Conservation (phyloP, 441 rosid species). For the Adansonia rubrostipa region DNA sequence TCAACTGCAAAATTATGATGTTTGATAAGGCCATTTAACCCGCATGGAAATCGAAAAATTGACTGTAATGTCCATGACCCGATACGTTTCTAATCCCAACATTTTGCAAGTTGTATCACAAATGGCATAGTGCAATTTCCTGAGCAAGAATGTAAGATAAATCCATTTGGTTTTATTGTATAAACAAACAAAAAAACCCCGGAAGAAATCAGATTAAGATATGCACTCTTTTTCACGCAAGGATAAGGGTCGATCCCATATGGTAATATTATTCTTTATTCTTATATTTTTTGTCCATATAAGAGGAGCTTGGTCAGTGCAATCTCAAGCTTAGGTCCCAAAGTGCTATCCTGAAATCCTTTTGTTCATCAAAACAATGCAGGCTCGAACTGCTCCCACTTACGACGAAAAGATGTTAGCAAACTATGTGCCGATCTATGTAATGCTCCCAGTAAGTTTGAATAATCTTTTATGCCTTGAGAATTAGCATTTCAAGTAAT, state of each 20-base stretch:
- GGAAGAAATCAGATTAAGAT: conserved; percentile 2
- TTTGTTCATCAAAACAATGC: conserved; percentile 36
- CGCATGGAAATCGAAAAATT: background rate
- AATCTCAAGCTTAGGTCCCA: background rate
- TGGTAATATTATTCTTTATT: background rate
- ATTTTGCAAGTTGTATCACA: background rate
- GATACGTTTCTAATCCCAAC: background rate
- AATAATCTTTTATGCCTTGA: background rate
- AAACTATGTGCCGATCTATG: conserved; percentile 74
- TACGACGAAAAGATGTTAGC: conserved; percentile 49
- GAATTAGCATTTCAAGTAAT: background rate
- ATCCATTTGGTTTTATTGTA: conserved; percentile 14
- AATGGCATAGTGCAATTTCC: background rate
- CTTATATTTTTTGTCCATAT: conserved; percentile 21
- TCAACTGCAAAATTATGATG: background rate
- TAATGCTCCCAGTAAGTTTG: conserved; percentile 83
- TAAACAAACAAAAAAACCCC: background rate
- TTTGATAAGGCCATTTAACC: background rate
- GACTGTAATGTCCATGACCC: background rate
- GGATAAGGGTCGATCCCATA: conserved; percentile 13
- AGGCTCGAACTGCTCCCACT: conserved; percentile 41
- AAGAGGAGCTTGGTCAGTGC: background rate
- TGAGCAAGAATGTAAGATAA: conserved; percentile 1
- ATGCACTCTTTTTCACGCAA: background rate
- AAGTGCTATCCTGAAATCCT: background rate